A percentile compares a stretch with the other conserved stretches of the same genome.
Conservation (phyloP, 768 basidiomycete genomes). For the Podaxis rugospora region DNA sequence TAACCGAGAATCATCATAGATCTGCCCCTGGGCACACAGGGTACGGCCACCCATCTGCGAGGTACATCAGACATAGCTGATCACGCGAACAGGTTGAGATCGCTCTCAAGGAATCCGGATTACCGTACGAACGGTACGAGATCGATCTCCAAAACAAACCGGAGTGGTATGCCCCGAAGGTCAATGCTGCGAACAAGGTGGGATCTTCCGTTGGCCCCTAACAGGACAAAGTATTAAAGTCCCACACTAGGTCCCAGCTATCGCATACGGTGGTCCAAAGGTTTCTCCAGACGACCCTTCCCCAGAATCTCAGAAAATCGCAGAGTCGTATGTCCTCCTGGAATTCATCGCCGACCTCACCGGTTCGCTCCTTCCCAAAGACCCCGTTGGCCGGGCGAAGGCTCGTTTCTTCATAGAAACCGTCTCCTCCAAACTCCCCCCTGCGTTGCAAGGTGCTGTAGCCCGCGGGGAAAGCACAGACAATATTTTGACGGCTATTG, state of each 20-base stretch:
- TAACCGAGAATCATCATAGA: conserved; percentile 23
- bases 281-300: conserved; percentile 53
- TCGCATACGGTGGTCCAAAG: conserved; percentile 58
- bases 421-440: conserved; percentile 40
- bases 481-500: no score
- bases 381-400: conserved; percentile 53
- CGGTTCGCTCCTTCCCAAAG: conserved; percentile 49
- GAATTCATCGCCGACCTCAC: conserved; percentile 65
- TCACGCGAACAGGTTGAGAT: conserved; percentile 41
- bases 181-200: conserved; percentile 68
- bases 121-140: conserved; percentile 45
- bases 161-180: conserved; percentile 59
- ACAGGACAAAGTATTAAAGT: neutral
- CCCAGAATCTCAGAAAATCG: conserved; percentile 53
- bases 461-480: no score
- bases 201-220: neutral
- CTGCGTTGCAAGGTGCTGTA: conserved; percentile 30
- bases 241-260: conserved; percentile 44
- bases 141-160: conserved; percentile 65
- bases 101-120: conserved; percentile 54
- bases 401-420: conserved; percentile 62
- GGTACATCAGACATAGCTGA: neutral
- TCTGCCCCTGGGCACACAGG: conserved; percentile 58
- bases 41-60: no score
- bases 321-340: conserved; percentile 62